phyloP scores from a whole-genome alignment of 1,284 basidiomycete genomes.

The Cryptococcus jaspeensis region DNA sequence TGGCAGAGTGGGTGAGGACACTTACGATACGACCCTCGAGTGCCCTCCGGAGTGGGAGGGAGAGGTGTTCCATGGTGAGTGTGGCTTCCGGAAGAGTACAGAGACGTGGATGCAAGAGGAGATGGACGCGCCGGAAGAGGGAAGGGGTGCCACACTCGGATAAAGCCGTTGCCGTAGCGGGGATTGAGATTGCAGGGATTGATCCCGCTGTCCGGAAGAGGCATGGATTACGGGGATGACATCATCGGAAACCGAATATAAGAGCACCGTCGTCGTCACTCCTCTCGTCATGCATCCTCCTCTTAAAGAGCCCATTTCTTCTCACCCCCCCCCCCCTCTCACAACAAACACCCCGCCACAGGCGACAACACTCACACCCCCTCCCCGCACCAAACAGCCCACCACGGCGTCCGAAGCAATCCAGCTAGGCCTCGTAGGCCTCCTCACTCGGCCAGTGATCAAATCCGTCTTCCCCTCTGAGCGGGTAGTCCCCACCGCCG shows the following conservation, averaged over 20 bases:
- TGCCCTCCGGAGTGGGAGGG: conserved; percentile 19
- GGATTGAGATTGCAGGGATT: too few species aligned
- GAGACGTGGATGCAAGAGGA: too few species aligned
- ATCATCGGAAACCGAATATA: not conserved
- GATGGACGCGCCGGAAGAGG: too few species aligned
- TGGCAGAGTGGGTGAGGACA: not conserved
- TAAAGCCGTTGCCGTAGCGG: too few species aligned
- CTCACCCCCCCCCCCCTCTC: not conserved
- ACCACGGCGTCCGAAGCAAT: conserved; percentile 40
- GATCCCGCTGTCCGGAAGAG: not conserved
- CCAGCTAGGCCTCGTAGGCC: conserved; percentile 47
- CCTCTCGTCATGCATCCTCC: not conserved
- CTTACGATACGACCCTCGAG: conserved; percentile 40
- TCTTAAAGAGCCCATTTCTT: not conserved
- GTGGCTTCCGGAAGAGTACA: not conserved
- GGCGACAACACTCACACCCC: not conserved
- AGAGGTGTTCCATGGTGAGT: conserved; percentile 33
- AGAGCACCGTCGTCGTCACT: not conserved
- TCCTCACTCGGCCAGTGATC: conserved; percentile 47
- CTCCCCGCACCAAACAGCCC: conserved; percentile 8
- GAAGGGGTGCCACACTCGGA: too few species aligned
- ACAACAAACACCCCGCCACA: conserved; percentile 1
- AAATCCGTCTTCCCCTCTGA: conserved; percentile 44
- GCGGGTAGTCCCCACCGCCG: conserved; percentile 8
- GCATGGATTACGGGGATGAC: not conserved